Percentiles rank a stretch among this genome's conserved stretches.
These are phyloP conservation scores for Drechslerella coelobrocha DNA, from an alignment of 2,329 filamentous ascomycete species.

Conservation along the genomic window DNA sequence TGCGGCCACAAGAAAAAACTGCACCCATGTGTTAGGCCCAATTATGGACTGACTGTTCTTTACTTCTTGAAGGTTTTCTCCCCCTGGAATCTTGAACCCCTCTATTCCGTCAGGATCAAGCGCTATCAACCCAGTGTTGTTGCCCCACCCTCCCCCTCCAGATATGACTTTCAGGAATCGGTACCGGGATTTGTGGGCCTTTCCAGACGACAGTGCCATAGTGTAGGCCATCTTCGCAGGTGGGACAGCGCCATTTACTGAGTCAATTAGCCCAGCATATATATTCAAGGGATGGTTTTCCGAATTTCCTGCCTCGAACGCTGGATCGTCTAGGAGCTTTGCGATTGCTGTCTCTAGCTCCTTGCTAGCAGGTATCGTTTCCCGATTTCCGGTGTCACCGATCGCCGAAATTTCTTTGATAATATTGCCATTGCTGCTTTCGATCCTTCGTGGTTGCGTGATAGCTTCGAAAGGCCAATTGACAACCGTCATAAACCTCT, in stretches of 20 bases:
- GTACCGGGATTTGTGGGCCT: constrained; percentile 53
- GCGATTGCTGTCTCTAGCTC: constrained; percentile 74
- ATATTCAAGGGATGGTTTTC: constrained; percentile 23
- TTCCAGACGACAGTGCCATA: not conserved
- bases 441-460: constrained; percentile 68
- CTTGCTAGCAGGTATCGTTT: constrained; percentile 68
- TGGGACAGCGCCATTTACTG: not conserved
- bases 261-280: constrained; percentile 19
- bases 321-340: constrained; percentile 62
- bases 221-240: not conserved
- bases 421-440: constrained; percentile 78
- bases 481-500: constrained; percentile 16
- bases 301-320: constrained; percentile 9
- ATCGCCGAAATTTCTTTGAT: constrained; percentile 65
- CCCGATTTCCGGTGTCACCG: constrained; percentile 57
- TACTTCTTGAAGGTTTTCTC: not conserved
- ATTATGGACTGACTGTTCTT: not conserved
- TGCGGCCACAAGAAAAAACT: constrained; percentile 7
- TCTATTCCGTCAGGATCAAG: constrained; percentile 69
- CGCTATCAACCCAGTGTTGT: constrained; percentile 78
- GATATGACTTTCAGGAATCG: constrained; percentile 53
- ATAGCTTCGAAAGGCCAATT: constrained; percentile 67
- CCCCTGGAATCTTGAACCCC: constrained; percentile 12
- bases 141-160: constrained; percentile 83
- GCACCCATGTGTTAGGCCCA: constrained; percentile 7